phyloP scores from a whole-genome alignment of 768 basidiomycete genomes.

The Leccinum fibrillosum region DNA sequence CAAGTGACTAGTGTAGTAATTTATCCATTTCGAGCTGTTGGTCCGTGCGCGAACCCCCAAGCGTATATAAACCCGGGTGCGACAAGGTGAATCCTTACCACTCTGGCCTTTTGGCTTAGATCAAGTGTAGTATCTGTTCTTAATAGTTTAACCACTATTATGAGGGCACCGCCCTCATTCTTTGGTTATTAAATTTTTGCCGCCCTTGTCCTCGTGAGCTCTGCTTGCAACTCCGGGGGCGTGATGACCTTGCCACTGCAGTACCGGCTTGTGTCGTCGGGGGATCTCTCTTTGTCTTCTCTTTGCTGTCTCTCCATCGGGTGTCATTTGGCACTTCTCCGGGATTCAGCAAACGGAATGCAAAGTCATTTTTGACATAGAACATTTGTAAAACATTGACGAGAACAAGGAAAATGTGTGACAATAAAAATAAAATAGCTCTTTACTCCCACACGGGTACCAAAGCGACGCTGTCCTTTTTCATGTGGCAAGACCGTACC shows the following conservation, averaged over 20 bases:
- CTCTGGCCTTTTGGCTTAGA: slow-evolving; percentile 66
- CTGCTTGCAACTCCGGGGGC: slow-evolving; percentile 41
- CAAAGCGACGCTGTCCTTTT: slow-evolving; percentile 21
- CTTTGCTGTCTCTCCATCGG: fast-evolving
- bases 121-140: slow-evolving; percentile 80
- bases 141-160: slow-evolving; percentile 60
- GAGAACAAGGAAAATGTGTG: neutral
- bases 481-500: slow-evolving; percentile 12
- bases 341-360: slow-evolving; percentile 14
- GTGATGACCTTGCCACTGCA: too few species aligned
- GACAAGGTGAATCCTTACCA: slow-evolving; percentile 22
- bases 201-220: slow-evolving; percentile 22
- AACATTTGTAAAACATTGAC: neutral
- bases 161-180: slow-evolving; percentile 50
- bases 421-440: neutral
- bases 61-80: neutral
- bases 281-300: too few species aligned
- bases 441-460: slow-evolving; percentile 14
- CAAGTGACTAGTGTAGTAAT: neutral
- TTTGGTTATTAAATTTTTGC: slow-evolving; percentile 49
- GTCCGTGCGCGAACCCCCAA: slow-evolving; percentile 14
- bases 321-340: slow-evolving; percentile 4
- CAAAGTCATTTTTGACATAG: neutral
- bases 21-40: slow-evolving; percentile 5
- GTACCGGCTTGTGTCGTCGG: too few species aligned